These are phyloP conservation scores for Lomentospora prolificans DNA, from an alignment of 2,329 filamentous ascomycete species.

Conservation along the genomic window DNA sequence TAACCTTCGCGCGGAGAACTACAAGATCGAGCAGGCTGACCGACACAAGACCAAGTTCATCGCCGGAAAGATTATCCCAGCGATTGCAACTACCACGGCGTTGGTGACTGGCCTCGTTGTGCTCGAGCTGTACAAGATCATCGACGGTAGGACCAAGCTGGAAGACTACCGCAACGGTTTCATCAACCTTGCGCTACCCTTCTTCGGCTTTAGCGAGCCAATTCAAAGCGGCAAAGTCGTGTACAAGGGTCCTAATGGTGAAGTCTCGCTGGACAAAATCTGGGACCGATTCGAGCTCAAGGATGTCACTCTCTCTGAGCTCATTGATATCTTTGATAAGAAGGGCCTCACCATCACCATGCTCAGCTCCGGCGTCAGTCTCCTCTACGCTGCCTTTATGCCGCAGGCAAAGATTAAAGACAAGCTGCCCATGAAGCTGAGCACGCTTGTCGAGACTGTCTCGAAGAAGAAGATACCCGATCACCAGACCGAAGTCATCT, in stretches of 20 bases:
- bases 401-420: slow-evolving; percentile 70
- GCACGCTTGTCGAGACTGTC: slow-evolving; percentile 75
- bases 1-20: slow-evolving; percentile 94
- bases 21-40: slow-evolving; percentile 88
- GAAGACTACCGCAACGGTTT: slow-evolving; percentile 99
- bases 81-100: slow-evolving; percentile 94
- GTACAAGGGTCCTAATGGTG: slow-evolving; percentile 70
- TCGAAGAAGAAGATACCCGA: slow-evolving; percentile 85
- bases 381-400: slow-evolving; percentile 93
- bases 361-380: slow-evolving; percentile 93
- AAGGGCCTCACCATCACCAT: slow-evolving; percentile 78
- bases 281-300: slow-evolving; percentile 95
- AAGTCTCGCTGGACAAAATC: slow-evolving; percentile 84
- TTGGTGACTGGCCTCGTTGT: slow-evolving; percentile 89
- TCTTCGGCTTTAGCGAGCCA: slow-evolving; percentile 97
- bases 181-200: slow-evolving; percentile 88
- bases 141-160: slow-evolving; percentile 92
- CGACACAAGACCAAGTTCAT: slow-evolving; percentile 99
- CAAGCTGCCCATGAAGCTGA: slow-evolving; percentile 72
- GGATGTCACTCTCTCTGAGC: slow-evolving; percentile 74
- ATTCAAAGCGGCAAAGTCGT: slow-evolving; percentile 88
- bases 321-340: slow-evolving; percentile 71
- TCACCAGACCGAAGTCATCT: slow-evolving; percentile 92
- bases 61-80: slow-evolving; percentile 97
- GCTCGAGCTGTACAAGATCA: slow-evolving; percentile 89